Base-by-base conservation (phyloP, 1,284 basidiomycete species). In the Thecaphora frezii region DNA sequence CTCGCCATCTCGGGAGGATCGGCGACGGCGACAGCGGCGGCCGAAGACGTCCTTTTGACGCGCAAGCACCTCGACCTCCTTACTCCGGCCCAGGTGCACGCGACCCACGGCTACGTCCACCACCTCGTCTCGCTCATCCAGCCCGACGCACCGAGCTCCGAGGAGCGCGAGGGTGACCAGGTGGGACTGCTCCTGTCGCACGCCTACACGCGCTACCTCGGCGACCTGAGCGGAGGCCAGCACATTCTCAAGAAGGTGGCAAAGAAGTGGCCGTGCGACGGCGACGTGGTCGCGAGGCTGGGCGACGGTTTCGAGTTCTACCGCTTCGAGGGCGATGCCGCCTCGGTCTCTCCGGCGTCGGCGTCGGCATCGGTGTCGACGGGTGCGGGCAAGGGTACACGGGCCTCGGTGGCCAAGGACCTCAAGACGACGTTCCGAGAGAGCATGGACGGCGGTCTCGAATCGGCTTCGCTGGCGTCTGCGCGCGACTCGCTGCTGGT, bases 201-300 rank as follows among this genome's bases (percentile, higher is more conserved):
- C 44, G 54, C 69, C 2, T 66, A 58, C 47, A 69, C 65, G 0
- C 85, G 89, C 36, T 91, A 91, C 80, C 84, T 92, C n/a, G 90
- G 89, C 52, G 90, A 92, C 78, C 82, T 91, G 30, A 88, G 86
- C 44, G 90, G 90, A 18, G 90, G 90, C 0, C 90, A 91, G 81
- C 83, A 85, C 59, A 87, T 91, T 68, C 40, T 59, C 0, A 82
- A 83, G 19, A 88, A 88, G 78, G 85, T 87, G 13, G 90, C 45
- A 28, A 66, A 66, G 44, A 48, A 53, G 1, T 66, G 62, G 41
- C 59, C 59, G 19, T 39, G 36, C 47, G 36, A 46, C n/a, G 5
- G 9, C 12, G 5, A 13, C 16, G 7, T 40, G 5, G 30, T 51
- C 8, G 28, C 46, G 12, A 82, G 83, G 40, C 81, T 81, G 0